Evolutionary conservation across 768 basidiomycete species (phyloP), one percentile per base, ranked within the genome.

Genomic region (Boletus sp.): DNA sequence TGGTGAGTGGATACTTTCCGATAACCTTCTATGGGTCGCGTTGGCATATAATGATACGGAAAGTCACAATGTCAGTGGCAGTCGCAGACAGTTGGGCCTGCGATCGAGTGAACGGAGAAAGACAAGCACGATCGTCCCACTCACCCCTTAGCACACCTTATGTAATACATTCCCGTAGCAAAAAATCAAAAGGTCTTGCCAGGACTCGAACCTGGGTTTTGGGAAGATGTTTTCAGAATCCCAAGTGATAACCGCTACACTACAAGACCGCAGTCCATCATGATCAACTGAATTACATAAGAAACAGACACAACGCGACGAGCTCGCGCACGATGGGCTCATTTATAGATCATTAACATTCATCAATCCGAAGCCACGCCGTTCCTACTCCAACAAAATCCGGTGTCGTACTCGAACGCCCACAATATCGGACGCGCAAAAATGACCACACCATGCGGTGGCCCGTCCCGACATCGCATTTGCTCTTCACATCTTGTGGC

Each of bases 1-100:
- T 62, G 63, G 4, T 27, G 23, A 53, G 59, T 59, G 45, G 57
- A 57, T 60, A 75, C 64, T 72, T 77, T 80, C 56, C 68, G 71
- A 58, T 64, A 61, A 66, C 47, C 63, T 72, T 79, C 69, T 52
- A 69, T 66, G 58, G 74, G 78, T 68, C 78, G 83, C 78, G 77
- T 75, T 73, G 72, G 86, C 87, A 89, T 89, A 88, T 79, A 89
- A 87, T 44, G 53, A 47, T 55, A 62, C 56, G 55, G 42, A 51
- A 51, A 29, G 37, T 32, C 52, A 34, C 49, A 49, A 25, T 7
- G 40, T 64, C 19, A 2, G 53, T 57, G 23, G 53, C 50, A 57
- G 56, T 58, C 66, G 68, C 68, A 68, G 59, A 64, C 64, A 43
- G 47, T 61, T 54, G 50, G 53, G 60, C 45, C 62, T 58, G 67